Base-by-base conservation (phyloP, 441 rosid genomes). In the Oxalis stricta region DNA sequence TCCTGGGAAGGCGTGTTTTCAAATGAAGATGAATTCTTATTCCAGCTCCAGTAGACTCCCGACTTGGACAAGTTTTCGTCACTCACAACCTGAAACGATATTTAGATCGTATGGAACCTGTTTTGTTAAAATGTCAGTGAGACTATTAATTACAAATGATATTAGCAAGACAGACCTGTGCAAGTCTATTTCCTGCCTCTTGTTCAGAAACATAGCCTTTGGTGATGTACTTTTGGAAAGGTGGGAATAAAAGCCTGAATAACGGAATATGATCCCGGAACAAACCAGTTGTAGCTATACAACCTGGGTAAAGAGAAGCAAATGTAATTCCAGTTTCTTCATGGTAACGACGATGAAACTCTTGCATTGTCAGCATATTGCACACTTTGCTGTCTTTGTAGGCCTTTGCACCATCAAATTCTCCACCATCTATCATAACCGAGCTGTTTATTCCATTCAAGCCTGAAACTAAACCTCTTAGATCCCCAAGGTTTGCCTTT, bases 11-110 rank as follows among this genome's bases (percentile, higher is more conserved):
- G 53, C 66, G 70, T 82, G 63, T 81, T 88, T 73, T 88, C 91
- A 47, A 82, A 84, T 8, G 97, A 82, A 33, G 97, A 71, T 0
- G 89, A 79, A 55, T 72, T 63, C 64, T 82, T 77, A 66, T 84
- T 82, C 95, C 95, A 84, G 73, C 95, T 88, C 95, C 97, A 81
- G 49, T 88, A 84, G 18, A 79, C 94, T 6, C 95, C 95, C 0
- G 94, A 84, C 65, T 79, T 84, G 11, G 77, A 66, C 38, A 84
- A 73, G 64, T 67, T 73, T 18, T 81, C 82, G 9, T 87, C 79
- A 41, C 79, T 75, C 56, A 79, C 93, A 33, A 81, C 89, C 97
- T 81, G 46, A 21, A 54, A n/a, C n/a, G n/a, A n/a, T n/a, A n/a
- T n/a, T n/a, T n/a, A n/a, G n/a, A n/a, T n/a, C n/a, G n/a, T n/a